Base-by-base conservation (phyloP, 2,329 filamentous ascomycete species). In the Hansfordia pulvinata region DNA sequence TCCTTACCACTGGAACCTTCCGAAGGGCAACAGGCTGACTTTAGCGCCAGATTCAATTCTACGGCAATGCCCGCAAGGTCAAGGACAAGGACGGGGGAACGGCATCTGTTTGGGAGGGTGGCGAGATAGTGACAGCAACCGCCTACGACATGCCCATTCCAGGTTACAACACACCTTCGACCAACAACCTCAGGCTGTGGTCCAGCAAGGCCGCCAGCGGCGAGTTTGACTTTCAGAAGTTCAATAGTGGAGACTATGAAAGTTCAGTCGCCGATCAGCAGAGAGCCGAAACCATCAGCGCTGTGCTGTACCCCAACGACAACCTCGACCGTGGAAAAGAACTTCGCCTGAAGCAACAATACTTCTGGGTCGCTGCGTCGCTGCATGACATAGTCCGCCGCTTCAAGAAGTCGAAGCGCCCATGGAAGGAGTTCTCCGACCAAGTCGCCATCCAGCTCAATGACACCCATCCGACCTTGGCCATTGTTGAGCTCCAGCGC, bases 151-250 rank as follows among this genome's bases (percentile, higher is more conserved):
- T 94, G 21, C 73, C 76, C 33, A 83, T 96, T 39, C 90, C 90
- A 12, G 90, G 90, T 8, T 96, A 85, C 49, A 75, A 73, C 35
- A 98, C 90, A 1, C 62, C 73, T 6, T 88, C 86, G 8, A 94
- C 86, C 41, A 98, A 98, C 64, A 98, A 98, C 57, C 65, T 98
- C 36, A 79, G 90, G 33, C 66, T 98, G 20, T 98, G 90, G 90
- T 93, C 85, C 23, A 94, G 85, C 64, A 94, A 94, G 58, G 88
- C 90, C 22, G 86, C 86, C 23, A 88, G 83, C 41, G 90, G 90
- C 38, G 90, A 98, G 54, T 98, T 98, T 38, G 88, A 98, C 58
- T 98, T 98, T 59, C 88, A 94, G 47, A 96, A 96, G 53, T 98
- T 98, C 74, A 98, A 98, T 59, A 90, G 69, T 32, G 90, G 90